Evolutionary conservation across 2,329 filamentous ascomycete genomes (phyloP).

Genomic region (Nemania sp.): DNA sequence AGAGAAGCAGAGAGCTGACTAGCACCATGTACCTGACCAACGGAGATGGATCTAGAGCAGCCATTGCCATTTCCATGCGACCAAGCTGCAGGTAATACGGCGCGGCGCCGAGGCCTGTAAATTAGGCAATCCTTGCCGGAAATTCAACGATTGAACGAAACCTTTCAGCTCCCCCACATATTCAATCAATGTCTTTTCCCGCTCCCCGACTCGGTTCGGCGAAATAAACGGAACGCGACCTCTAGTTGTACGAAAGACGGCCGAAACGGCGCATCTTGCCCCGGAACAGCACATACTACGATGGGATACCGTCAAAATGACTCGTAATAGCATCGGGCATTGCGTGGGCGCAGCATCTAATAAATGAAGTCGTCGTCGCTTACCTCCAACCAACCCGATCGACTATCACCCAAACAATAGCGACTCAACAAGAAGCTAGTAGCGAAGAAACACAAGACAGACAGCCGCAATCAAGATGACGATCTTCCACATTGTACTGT

Average conservation of each 20-base stretch:
- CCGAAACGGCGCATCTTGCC: not conserved
- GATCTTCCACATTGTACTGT: slow-evolving; percentile 27
- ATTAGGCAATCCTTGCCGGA: not conserved
- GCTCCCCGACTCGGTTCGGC: slow-evolving; percentile 20
- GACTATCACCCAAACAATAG: not conserved
- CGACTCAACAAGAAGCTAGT: not conserved
- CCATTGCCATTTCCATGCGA: not conserved
- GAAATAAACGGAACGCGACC: slow-evolving; percentile 12
- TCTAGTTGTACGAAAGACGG: not conserved
- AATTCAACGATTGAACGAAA: not conserved
- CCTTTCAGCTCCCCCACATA: not conserved
- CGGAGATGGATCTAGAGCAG: not conserved
- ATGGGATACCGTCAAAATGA: not conserved
- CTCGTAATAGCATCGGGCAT: not conserved
- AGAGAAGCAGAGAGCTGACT: too few relatives aligned
- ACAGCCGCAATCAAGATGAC: slow-evolving; percentile 12
- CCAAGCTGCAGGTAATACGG: not conserved
- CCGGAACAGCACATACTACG: not conserved
- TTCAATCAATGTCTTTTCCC: not conserved
- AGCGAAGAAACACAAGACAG: not conserved
- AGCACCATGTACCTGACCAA: too few relatives aligned
- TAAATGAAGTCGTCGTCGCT: slow-evolving; percentile 10
- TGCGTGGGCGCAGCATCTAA: not conserved
- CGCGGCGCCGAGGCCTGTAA: not conserved
- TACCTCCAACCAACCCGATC: not conserved